Conservation (phyloP, 1,284 basidiomycete species). For the Lentinula novae-zelandiae region DNA sequence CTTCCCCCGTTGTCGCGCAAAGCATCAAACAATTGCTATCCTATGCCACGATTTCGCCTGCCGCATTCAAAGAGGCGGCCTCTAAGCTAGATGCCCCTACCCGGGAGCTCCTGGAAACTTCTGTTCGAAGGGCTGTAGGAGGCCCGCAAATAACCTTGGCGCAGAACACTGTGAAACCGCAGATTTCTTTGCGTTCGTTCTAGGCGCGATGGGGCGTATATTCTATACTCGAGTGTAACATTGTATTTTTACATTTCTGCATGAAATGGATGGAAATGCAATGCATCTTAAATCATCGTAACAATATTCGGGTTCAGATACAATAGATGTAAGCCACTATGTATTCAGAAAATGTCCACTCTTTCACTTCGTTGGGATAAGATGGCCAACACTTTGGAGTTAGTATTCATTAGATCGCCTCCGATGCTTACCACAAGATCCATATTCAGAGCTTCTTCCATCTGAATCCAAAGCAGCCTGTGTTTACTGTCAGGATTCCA, state of each 20-base stretch:
- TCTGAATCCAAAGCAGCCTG: conserved; percentile 21
- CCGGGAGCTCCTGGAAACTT: conserved; percentile 70
- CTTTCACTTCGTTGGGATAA: conserved; percentile 43
- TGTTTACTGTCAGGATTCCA: background rate
- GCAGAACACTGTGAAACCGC: conserved; percentile 53
- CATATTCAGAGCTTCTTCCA: conserved; percentile 30
- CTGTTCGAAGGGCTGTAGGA: conserved; percentile 72
- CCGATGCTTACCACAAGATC: conserved; percentile 66
- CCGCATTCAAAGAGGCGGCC: conserved; percentile 86
- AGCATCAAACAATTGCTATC: conserved; percentile 74
- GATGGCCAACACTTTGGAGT: conserved; percentile 57
- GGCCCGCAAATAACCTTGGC: conserved; percentile 26
- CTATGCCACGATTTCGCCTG: conserved; percentile 73
- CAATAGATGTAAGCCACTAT: too few species aligned
- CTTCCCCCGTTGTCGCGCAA: conserved; percentile 53
- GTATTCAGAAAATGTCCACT: conserved; percentile 37
- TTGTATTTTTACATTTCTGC: too few species aligned
- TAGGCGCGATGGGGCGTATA: conserved; percentile 18
- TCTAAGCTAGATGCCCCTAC: conserved; percentile 59
- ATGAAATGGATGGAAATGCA: too few species aligned
- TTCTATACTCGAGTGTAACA: background rate
- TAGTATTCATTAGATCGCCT: conserved; percentile 50
- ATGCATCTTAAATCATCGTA: too few species aligned
- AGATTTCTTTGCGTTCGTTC: conserved; percentile 78
- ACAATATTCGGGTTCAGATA: too few species aligned